Percentiles rank a stretch among this genome's conserved stretches.
These are phyloP conservation scores for Pythium scleroteichum DNA, from an alignment of 352 stramenopile species.

Conservation along the genomic window DNA sequence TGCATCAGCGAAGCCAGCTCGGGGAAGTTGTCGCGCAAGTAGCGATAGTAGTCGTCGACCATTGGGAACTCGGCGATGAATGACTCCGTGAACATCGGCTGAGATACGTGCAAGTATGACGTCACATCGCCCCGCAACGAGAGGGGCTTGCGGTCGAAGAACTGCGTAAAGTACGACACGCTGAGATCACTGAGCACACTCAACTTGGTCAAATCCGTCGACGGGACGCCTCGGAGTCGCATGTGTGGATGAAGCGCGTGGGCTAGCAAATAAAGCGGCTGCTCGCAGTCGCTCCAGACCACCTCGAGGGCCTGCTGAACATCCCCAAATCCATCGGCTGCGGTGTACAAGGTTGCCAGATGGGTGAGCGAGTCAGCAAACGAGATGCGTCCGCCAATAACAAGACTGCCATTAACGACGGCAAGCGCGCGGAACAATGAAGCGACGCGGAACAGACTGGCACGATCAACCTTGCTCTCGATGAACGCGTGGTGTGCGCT, in stretches of 20 bases:
- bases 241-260: slow-evolving; percentile 61
- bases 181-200: slow-evolving; percentile 61
- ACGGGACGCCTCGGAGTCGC: slow-evolving; percentile 39
- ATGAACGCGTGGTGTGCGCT: slow-evolving; percentile 31
- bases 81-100: slow-evolving; percentile 44
- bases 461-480: slow-evolving; percentile 39
- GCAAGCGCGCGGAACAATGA: slow-evolving; percentile 44
- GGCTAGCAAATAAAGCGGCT: slow-evolving; percentile 65
- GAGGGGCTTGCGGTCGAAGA: slow-evolving; percentile 45
- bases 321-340: slow-evolving; percentile 45
- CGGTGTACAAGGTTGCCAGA: slow-evolving; percentile 43
- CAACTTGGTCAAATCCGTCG: slow-evolving; percentile 52
- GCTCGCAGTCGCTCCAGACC: slow-evolving; percentile 56
- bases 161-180: slow-evolving; percentile 53
- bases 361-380: slow-evolving; percentile 51
- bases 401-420: slow-evolving; percentile 30
- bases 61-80: slow-evolving; percentile 62
- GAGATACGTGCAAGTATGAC: slow-evolving; percentile 62
- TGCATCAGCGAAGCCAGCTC: slow-evolving; percentile 71
- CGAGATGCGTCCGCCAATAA: slow-evolving; percentile 18
- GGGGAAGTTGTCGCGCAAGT: slow-evolving; percentile 60
- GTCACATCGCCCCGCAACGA: slow-evolving; percentile 64
- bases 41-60: slow-evolving; percentile 66
- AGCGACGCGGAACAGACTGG: slow-evolving; percentile 41
- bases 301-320: slow-evolving; percentile 56